Conservation (phyloP, 768 basidiomycete genomes). For the Neoboletus magnificus region DNA sequence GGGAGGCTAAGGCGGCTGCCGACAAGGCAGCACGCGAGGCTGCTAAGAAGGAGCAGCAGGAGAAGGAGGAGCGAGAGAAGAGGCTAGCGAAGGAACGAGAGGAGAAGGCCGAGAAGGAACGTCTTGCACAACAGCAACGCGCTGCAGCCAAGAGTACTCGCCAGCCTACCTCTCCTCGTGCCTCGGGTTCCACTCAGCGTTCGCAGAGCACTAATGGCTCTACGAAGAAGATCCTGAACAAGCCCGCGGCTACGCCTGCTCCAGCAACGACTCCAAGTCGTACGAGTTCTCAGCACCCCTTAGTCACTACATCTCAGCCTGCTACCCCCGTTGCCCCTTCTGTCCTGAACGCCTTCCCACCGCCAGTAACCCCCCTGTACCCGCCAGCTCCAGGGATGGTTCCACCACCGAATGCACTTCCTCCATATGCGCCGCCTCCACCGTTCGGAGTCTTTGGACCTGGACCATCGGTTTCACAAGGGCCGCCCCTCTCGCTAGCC, state of each 20-base stretch:
- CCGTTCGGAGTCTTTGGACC: conserved; percentile 50
- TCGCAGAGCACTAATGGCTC: conserved; percentile 45
- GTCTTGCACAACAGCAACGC: conserved; percentile 48
- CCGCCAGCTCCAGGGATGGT: conserved; percentile 40
- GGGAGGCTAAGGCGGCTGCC: conserved; percentile 51
- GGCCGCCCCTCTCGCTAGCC: conserved; percentile 44
- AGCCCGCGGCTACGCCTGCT: conserved; percentile 35
- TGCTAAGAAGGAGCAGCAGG: conserved; percentile 44
- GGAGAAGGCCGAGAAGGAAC: conserved; percentile 51
- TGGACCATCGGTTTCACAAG: conserved; percentile 43
- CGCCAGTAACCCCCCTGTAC: conserved; percentile 49
- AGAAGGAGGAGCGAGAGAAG: conserved; percentile 66
- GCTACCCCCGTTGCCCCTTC: conserved; percentile 39
- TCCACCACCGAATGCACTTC: conserved; percentile 43
- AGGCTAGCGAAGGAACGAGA: conserved; percentile 62
- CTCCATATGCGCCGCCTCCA: conserved; percentile 53
- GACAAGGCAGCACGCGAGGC: conserved; percentile 46
- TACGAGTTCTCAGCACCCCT: conserved; percentile 36
- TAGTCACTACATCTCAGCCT: conserved; percentile 41
- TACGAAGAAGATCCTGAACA: conserved; percentile 63
- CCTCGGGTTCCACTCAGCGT: conserved; percentile 47
- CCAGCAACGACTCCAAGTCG: conserved; percentile 34
- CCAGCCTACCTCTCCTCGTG: conserved; percentile 49
- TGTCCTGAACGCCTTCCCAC: conserved; percentile 38
- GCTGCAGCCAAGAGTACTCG: conserved; percentile 46